Base-by-base conservation (phyloP, 768 basidiomycete genomes). In the Kwoniella newhampshirensis region DNA sequence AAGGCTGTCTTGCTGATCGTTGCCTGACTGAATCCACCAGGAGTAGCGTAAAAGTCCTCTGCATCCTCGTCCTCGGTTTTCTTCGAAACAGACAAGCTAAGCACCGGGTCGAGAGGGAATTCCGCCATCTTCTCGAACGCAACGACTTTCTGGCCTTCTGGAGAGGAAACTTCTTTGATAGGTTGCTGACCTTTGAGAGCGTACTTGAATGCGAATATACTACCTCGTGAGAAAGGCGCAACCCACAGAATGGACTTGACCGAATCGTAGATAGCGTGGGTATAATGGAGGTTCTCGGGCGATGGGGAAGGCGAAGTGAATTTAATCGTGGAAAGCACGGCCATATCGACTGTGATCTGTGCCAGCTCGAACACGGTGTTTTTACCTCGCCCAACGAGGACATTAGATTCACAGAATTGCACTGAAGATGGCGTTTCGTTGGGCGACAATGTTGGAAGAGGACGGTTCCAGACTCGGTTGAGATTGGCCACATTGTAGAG, bases 291-390 rank as follows among this genome's bases (percentile, higher is more conserved):
- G 0, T 53, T 18, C 15, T 51, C 37, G 8, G 50, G 47, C 9
- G 46, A 50, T 28, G 61, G 57, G 12, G 51, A 25, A 6, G 64
- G 61, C 7, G 57, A 25, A 5, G 23, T 26, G 37, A 70, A 66
- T 9, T 52, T 39, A 58, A 73, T 68, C 9, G 64, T 60, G 7
- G 68, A 58, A 13, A 73, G 50, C 15, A 68, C 54, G 18, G 62
- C 58, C 18, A 68, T 35, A 20, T 64, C 62, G 21, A 44, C 21
- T 1, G 68, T 64, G 43, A 73, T 68, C 43, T 73, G 71, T 3
- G 70, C 51, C 8, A 73, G 57, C 20, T 73, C 71, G 41, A 64
- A 60, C 15, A 50, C 15, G n/a, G 66, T 68, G 52, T 73, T 63
- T 44, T 67, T 57, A 6, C 43, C 41, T 15, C 60, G 39, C 13